Conservation (phyloP, 164 flowering plant genomes). For the Houttuynia cordata region DNA sequence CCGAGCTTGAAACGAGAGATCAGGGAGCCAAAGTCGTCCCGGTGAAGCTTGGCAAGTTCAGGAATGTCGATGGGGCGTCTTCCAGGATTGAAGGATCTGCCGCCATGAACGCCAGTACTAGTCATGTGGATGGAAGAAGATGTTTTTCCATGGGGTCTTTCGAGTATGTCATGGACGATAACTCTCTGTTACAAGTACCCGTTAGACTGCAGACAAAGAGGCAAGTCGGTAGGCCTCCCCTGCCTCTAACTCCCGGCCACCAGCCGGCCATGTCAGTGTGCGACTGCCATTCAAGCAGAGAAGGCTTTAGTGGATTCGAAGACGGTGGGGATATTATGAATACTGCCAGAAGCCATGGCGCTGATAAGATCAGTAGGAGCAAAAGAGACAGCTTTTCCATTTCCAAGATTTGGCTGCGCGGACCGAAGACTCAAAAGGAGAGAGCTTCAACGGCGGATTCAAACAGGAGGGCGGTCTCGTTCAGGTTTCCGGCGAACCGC, state of each 20-base stretch:
- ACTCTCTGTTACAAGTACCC: slow-evolving; percentile 49
- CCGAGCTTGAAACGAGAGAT: slow-evolving; percentile 20
- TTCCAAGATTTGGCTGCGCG: slow-evolving; percentile 74
- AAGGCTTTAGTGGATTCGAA: slow-evolving; percentile 41
- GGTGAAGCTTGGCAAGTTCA: slow-evolving; percentile 87
- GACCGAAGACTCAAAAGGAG: no score
- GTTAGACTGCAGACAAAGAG: slow-evolving; percentile 36
- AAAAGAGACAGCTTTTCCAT: slow-evolving; percentile 67
- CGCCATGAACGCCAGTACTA: slow-evolving; percentile 7
- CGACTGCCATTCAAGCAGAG: slow-evolving; percentile 53
- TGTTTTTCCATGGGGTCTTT: slow-evolving; percentile 94
- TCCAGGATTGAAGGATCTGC: slow-evolving; percentile 11
- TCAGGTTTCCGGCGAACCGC: slow-evolving; percentile 27
- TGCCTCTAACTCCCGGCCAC: slow-evolving; percentile 46
- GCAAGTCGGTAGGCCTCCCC: slow-evolving; percentile 31
- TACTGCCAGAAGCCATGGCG: slow-evolving; percentile 5
- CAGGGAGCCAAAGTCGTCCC: slow-evolving; percentile 42
- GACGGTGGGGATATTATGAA: no score
- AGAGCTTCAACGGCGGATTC: slow-evolving; percentile 37
- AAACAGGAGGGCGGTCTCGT: slow-evolving; percentile 55
- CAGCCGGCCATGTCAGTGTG: slow-evolving; percentile 64
- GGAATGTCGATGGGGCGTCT: slow-evolving; percentile 37
- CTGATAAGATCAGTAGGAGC: not conserved
- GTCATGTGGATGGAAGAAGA: slow-evolving; percentile 53
- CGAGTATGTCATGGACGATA: slow-evolving; percentile 78